Base-by-base conservation (phyloP, 148 eudicot genomes). In the Camellia lanceoleosa region DNA sequence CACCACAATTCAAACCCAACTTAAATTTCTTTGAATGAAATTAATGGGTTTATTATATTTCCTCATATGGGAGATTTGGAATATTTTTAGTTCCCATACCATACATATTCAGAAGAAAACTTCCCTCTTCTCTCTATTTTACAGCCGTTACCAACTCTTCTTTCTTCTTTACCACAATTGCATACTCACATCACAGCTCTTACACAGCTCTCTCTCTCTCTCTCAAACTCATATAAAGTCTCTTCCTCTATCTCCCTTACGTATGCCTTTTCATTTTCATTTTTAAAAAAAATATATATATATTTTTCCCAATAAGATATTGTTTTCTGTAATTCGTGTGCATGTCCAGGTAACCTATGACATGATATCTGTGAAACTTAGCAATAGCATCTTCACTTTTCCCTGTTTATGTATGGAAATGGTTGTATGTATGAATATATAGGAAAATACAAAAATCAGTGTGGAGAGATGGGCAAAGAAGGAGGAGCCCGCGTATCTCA, bases 401-500 rank as follows among this genome's bases (percentile, higher is more conserved):
- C 38, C 1, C 38, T 30, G 1, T 30, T 30, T 30, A 1, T 30
- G 38, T 30, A 30, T 30, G 38, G 1, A 30, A 30, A 30, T 30
- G 38, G 38, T 30, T 30, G 38, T 30, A 16, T 13, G 30, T 60
- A 42, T 67, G 71, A 44, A 41, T 65, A 16, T 47, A 75, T 38
- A 83, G 79, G 80, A 81, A 71, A 77, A 38, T 70, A 47, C 69
- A 77, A 43, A 75, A 62, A 61, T 64, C 69, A 49, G 58, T 64
- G 64, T 72, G 81, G 80, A 55, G 68, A 76, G 74, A 75, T 80
- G 79, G 72, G 61, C 72, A 56, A 5, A 80, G 87, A 66, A 84
- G 89, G 80, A 84, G 87, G 47, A 87, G 89, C 87, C 85, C 87
- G 0, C 75, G 89, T 77, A 82, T 87, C 70, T 79, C 87, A 42